Evolutionary conservation across 106 monocot species (phyloP).

Genomic region (Iris macrosiphon): DNA sequence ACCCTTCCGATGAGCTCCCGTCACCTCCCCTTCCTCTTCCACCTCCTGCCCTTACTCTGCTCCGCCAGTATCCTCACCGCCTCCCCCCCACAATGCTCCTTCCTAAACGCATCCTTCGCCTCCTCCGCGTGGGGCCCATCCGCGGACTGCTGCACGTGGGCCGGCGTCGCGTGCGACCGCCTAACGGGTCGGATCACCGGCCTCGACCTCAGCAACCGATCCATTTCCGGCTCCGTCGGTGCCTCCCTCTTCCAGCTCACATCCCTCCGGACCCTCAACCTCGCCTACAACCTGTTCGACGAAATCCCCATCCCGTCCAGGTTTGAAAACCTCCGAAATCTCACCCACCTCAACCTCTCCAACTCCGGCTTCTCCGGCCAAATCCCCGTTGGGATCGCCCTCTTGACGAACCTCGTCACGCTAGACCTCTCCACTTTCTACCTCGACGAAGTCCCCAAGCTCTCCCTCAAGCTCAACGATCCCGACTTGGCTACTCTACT

Average conservation of each 20-base stretch:
- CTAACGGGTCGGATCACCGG: constrained; percentile 14
- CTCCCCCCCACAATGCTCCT: too few species aligned
- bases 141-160: constrained; percentile 53
- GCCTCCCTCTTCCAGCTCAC: constrained; percentile 38
- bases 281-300: constrained; percentile 34
- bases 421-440: constrained; percentile 35
- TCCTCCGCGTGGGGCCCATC: not conserved
- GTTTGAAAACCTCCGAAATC: constrained; percentile 16
- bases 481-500: constrained; percentile 15
- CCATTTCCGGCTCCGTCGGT: constrained; percentile 21
- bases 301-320: constrained; percentile 3
- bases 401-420: constrained; percentile 13
- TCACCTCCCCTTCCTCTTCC: too few species aligned
- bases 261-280: constrained; percentile 36
- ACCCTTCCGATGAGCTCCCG: too few species aligned
- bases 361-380: constrained; percentile 32
- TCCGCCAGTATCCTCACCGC: too few species aligned
- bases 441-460: not conserved
- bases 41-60: too few species aligned
- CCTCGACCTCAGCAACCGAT: constrained; percentile 39
- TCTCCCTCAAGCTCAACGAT: constrained; percentile 11
- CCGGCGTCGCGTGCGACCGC: constrained; percentile 36
- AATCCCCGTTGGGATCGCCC: constrained; percentile 24
- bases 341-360: constrained; percentile 49
- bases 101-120: too few species aligned